Percentiles rank a stretch among this genome's conserved stretches.
phyloP scores from a whole-genome alignment of 2,329 filamentous ascomycete species.

The Calonectria naviculata region DNA sequence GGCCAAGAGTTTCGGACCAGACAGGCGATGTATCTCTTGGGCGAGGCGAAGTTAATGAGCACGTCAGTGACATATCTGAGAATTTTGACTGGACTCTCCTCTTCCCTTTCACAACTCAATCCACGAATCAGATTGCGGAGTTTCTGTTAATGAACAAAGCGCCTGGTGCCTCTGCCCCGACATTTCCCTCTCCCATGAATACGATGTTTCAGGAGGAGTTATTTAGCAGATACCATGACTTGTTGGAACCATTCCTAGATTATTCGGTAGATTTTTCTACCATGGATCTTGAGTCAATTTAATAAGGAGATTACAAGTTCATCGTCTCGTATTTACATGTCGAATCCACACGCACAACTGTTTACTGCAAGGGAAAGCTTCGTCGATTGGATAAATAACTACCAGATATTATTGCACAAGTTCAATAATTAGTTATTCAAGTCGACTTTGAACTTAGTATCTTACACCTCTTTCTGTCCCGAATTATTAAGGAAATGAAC shows the following conservation, averaged over 20 bases:
- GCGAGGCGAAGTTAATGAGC: background rate
- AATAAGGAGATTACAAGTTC: background rate
- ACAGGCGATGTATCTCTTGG: background rate
- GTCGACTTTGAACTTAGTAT: too few species aligned
- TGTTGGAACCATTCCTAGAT: constrained; percentile 34
- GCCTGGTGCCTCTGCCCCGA: constrained; percentile 20
- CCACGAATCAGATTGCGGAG: constrained; percentile 28
- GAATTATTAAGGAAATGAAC: too few species aligned
- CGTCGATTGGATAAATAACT: too few species aligned
- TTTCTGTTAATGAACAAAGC: constrained; percentile 32
- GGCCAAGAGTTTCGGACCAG: background rate
- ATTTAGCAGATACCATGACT: constrained; percentile 31
- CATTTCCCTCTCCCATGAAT: constrained; percentile 31
- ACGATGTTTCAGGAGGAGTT: constrained; percentile 27
- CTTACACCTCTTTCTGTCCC: too few species aligned
- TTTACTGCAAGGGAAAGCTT: too few species aligned
- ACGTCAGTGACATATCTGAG: background rate
- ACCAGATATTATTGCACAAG: too few species aligned
- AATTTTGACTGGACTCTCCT: constrained; percentile 30
- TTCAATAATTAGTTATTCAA: too few species aligned
- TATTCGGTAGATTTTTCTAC: constrained; percentile 32
- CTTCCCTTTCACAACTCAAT: constrained; percentile 33
- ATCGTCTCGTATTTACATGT: too few species aligned
- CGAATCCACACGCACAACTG: too few species aligned
- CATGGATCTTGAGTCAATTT: constrained; percentile 11